Base-by-base conservation (phyloP, 768 basidiomycete genomes). In the Podaxis sp. region DNA sequence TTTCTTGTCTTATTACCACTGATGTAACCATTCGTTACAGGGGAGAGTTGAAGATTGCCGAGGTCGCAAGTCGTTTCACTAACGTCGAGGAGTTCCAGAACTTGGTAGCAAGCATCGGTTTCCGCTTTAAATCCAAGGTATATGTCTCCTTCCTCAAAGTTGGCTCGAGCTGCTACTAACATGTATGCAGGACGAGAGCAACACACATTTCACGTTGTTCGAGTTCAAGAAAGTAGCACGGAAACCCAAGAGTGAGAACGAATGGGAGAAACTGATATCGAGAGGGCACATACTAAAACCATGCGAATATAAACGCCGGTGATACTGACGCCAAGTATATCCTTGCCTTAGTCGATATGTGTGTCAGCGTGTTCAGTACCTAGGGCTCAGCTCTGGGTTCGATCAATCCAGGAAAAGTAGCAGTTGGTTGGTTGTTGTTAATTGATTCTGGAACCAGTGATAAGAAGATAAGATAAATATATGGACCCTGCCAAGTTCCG, bases 261-360 rank as follows among this genome's bases (percentile, higher is more conserved):
- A 89, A 63, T 94, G 90, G 88, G 70, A 68, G 11, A 77, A 77
- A 47, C 66, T 93, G 24, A 55, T 84, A 68, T 75, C 77, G 8
- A 82, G 79, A 67, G 83, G 85, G 15, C 69, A 73, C 59, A 68
- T 91, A 40, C 78, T 97, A 62, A 93, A 93, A 73, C 87, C 95
- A 38, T 97, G 94, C 74, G 92, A 96, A 76, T 97, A 97, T 73
- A 97, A 96, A 72, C 82, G 90, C 67, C 81, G 94, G 70, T 96
- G 74, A 82, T n/a, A 36, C 29, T 43, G 29, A 17, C 36, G 29
- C 24, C 25, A 25, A 25, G 50, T 50, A 65, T 36, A 47, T 22
- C 46, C 11, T 47, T 47, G 41, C 41, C 41, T 43, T 33, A 8
- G 7, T 33, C 29, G 40, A 41, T 41, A 46, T 46, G 29, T 33